Percentiles rank a stretch among this genome's conserved stretches.
phyloP scores from a whole-genome alignment of 805 yeast species.

The Teunomyces panamensis region DNA sequence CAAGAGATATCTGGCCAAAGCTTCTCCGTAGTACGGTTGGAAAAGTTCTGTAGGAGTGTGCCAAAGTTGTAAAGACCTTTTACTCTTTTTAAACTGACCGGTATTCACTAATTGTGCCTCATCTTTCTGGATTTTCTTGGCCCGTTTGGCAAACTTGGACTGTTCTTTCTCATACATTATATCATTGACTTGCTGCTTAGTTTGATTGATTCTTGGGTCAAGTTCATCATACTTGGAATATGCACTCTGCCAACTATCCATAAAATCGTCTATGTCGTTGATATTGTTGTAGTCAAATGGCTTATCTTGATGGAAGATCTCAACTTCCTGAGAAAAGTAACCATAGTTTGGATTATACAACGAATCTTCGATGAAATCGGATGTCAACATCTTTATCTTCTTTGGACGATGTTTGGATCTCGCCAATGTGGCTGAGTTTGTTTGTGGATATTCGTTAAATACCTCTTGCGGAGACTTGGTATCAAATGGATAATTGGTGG shows the following conservation, averaged over 20 bases:
- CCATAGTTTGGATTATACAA: slow-evolving; percentile 81
- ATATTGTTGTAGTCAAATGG: slow-evolving; percentile 63
- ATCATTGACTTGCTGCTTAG: slow-evolving; percentile 11
- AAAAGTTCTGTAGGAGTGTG: slow-evolving; percentile 88
- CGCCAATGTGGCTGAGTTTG: slow-evolving; percentile 31
- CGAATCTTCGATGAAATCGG: slow-evolving; percentile 84
- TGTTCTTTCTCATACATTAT: slow-evolving; percentile 8
- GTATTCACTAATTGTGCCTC: slow-evolving; percentile 16
- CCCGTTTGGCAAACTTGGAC: slow-evolving; percentile 28
- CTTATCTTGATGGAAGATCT: slow-evolving; percentile 63
- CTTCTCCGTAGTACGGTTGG: slow-evolving; percentile 81
- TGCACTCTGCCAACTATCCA: slow-evolving; percentile 63
- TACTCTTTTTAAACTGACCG: slow-evolving; percentile 14
- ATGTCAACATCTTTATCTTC: slow-evolving; percentile 64
- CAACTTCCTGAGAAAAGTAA: slow-evolving; percentile 75
- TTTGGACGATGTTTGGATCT: slow-evolving; percentile 48
- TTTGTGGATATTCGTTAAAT: slow-evolving; percentile 33
- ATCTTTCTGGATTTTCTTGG: slow-evolving; percentile 23
- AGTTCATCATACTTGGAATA: slow-evolving; percentile 50
- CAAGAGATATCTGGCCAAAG: slow-evolving; percentile 75
- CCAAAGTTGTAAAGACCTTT: slow-evolving; percentile 66
- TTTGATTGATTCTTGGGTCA: slow-evolving; percentile 9
- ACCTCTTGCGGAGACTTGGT: slow-evolving; percentile 38
- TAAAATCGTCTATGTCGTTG: slow-evolving; percentile 64
- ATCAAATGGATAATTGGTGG: slow-evolving; percentile 42